These are phyloP conservation scores for Phytophthora palmivora DNA, from an alignment of 352 stramenopile species.

Conservation along the genomic window DNA sequence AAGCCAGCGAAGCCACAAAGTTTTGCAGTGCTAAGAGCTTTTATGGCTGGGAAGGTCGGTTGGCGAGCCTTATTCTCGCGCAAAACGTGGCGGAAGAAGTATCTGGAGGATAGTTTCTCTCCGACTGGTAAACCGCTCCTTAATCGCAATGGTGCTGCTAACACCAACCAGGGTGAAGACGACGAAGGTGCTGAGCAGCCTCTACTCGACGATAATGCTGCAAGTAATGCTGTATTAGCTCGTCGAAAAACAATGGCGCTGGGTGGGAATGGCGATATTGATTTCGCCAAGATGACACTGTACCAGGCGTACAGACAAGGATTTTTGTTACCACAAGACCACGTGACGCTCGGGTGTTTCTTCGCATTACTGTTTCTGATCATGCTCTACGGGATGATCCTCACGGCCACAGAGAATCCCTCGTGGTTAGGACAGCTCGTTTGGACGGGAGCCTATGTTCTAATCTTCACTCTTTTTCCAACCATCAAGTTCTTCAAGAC, in stretches of 20 bases:
- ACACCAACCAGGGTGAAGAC: constrained; percentile 13
- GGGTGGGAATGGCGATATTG: constrained; percentile 37
- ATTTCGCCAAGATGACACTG: constrained; percentile 78
- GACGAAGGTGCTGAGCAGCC: constrained; percentile 18
- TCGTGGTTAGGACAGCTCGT: constrained; percentile 77
- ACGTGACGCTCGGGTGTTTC: constrained; percentile 76
- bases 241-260: constrained; percentile 24
- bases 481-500: constrained; percentile 87
- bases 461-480: constrained; percentile 75
- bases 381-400: constrained; percentile 72
- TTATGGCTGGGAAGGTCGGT: constrained; percentile 36
- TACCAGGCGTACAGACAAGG: constrained; percentile 76
- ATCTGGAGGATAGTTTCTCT: constrained; percentile 48
- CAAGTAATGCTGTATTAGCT: constrained; percentile 27
- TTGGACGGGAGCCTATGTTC: constrained; percentile 67
- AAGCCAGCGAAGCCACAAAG: constrained; percentile 17
- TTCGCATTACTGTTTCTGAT: constrained; percentile 55
- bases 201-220: constrained; percentile 27
- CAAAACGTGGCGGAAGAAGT: constrained; percentile 64
- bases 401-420: constrained; percentile 71
- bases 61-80: constrained; percentile 53
- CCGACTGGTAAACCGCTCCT: constrained; percentile 28
- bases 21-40: constrained; percentile 49
- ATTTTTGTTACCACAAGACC: constrained; percentile 78
- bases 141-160: constrained; percentile 25